Conservation (phyloP, 352 stramenopile species). For the Pythium phragmitis region DNA sequence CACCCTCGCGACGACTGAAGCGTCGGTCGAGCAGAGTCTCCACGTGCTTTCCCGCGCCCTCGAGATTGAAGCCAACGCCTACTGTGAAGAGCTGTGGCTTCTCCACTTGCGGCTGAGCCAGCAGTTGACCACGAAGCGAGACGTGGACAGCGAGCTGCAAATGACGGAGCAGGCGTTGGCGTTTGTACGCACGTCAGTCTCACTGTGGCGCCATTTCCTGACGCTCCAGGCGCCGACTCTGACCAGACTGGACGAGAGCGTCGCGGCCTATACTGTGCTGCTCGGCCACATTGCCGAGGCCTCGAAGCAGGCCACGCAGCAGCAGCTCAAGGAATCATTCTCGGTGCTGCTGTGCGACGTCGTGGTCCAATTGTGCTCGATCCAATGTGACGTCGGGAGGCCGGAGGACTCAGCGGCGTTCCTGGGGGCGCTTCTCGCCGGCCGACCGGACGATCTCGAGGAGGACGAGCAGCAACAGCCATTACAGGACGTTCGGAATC, state of each 20-base stretch:
- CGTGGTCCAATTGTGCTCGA: slow-evolving; percentile 20
- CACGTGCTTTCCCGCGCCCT: slow-evolving; percentile 34
- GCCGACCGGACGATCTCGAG: not conserved
- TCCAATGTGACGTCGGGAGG: slow-evolving; percentile 6
- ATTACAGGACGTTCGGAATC: slow-evolving; percentile 1
- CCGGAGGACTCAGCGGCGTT: slow-evolving; percentile 5
- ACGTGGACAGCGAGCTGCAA: slow-evolving; percentile 28
- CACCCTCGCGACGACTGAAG: not conserved
- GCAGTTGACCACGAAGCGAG: slow-evolving; percentile 13
- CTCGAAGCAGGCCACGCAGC: slow-evolving; percentile 12
- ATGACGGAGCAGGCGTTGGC: slow-evolving; percentile 35
- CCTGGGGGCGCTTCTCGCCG: slow-evolving; percentile 10
- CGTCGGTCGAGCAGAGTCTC: slow-evolving; percentile 26
- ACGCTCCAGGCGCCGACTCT: slow-evolving; percentile 1
- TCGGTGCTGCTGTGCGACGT: slow-evolving; percentile 28
- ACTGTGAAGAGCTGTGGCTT: slow-evolving; percentile 37
- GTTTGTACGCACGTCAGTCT: slow-evolving; percentile 30
- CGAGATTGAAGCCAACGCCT: slow-evolving; percentile 40
- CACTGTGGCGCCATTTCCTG: slow-evolving; percentile 36
- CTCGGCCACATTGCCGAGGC: slow-evolving; percentile 9
- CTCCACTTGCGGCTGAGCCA: slow-evolving; percentile 33
- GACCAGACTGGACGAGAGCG: slow-evolving; percentile 4
- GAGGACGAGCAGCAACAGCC: not conserved
- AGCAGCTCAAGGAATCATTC: slow-evolving; percentile 17
- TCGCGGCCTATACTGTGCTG: not conserved